Base-by-base conservation (phyloP, 805 yeast species). In the Dipodascopsis uninucleata region DNA sequence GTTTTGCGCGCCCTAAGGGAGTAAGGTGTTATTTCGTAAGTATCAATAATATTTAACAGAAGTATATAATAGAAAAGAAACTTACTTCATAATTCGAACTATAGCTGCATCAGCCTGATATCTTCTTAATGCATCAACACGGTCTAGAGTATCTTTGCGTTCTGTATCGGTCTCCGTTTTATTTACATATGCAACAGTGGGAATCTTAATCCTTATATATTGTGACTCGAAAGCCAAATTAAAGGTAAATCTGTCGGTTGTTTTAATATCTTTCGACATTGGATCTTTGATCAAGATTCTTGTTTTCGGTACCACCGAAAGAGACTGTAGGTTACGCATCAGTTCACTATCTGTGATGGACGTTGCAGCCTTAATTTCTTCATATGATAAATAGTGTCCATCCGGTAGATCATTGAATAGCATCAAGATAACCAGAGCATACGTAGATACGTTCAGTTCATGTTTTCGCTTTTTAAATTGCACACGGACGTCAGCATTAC, bases 81-180 rank as follows among this genome's bases (percentile, higher is more conserved):
- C 47, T 16, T 32, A 43, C 65, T 88, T 88, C 90, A 88, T 81
- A n/a, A 82, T 78, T 40, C 96, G 72, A 4, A 88, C 95, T 44
- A 88, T 75, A 0, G 94, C 93, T 1, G 96, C 95, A 60, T 85
- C 93, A 2, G 83, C 69, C 58, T 81, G 85, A 43, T 73, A 71
- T 47, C 77, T 72, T 45, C 95, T 71, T 3, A 86, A 78, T 54
- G 76, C 81, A 31, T 74, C 72, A 24, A 86, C 69, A 28, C 70
- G 66, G n/a, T 72, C 72, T 61, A 79, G 66, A 0, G 85, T 81
- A 41, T 55, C 53, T 31, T 57, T 54, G 8, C 74, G 64, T 53
- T 80, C 85, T 12, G 68, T 65, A 28, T 77, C 82, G 36, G 71
- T 72, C 49, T 77, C 86, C 58, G 38, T 67, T 42, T 47, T 54